These are phyloP conservation scores for Geotrichum armillariae DNA, from an alignment of 1,139 yeast species.

Conservation along the genomic window DNA sequence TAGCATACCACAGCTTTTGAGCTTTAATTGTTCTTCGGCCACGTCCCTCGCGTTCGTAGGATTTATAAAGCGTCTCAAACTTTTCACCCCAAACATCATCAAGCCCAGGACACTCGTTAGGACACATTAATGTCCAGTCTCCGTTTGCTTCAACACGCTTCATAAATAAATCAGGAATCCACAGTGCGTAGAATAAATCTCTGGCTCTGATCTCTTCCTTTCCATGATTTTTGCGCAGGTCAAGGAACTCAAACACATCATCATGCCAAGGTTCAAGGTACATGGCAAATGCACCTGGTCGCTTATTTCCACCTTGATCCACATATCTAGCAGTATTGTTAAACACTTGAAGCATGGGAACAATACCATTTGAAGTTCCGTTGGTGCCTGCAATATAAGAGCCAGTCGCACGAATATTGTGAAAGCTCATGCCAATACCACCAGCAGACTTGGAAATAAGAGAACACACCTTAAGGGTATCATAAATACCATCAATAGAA, in stretches of 20 bases:
- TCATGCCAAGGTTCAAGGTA: conserved; percentile 93
- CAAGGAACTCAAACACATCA: conserved; percentile 79
- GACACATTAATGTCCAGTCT: conserved; percentile 85
- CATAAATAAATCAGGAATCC: conserved; percentile 92
- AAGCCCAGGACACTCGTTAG: conserved; percentile 84
- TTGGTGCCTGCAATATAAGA: conserved; percentile 87
- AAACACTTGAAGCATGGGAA: conserved; percentile 88
- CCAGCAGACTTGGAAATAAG: conserved; percentile 88
- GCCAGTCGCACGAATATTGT: conserved; percentile 82
- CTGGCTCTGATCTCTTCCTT: conserved; percentile 89
- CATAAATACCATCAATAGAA: conserved; percentile 87
- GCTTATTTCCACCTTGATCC: conserved; percentile 92
- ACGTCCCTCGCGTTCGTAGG: conserved; percentile 69
- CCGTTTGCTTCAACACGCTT: conserved; percentile 76
- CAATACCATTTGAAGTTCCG: conserved; percentile 84
- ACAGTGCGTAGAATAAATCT: conserved; percentile 85
- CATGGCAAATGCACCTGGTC: conserved; percentile 91
- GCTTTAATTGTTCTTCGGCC: conserved; percentile 77
- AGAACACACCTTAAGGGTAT: conserved; percentile 83
- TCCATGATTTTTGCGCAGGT: conserved; percentile 86
- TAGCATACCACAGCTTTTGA: conserved; percentile 85
- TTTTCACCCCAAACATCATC: conserved; percentile 80
- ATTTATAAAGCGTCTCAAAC: conserved; percentile 67
- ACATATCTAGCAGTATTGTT: conserved; percentile 91
- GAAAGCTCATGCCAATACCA: conserved; percentile 84